phyloP scores from a whole-genome alignment of 176 grass and related monocot genomes.

The Neostapfia colusana region DNA sequence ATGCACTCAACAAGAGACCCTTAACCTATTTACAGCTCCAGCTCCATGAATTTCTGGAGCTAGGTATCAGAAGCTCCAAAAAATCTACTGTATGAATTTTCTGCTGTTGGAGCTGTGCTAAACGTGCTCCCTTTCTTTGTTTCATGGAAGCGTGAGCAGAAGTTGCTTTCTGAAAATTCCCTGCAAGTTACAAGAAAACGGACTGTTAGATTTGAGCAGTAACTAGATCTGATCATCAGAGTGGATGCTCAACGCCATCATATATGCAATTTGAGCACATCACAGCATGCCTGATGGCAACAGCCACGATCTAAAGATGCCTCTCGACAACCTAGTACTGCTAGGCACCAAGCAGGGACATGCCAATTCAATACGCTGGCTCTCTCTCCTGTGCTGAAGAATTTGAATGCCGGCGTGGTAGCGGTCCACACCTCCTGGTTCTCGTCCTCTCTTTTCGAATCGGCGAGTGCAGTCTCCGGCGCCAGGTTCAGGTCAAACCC shows the following conservation, averaged over 20 bases:
- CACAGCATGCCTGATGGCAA: constrained; percentile 25
- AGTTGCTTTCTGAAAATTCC: constrained; percentile 31
- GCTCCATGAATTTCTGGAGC: too few species aligned
- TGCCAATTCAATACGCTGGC: background rate
- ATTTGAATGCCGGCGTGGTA: background rate
- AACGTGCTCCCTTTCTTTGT: background rate
- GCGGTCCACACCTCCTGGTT: constrained; percentile 37
- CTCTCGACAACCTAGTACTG: constrained; percentile 8
- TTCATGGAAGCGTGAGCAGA: background rate
- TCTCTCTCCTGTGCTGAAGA: background rate
- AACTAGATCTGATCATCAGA: constrained; percentile 2
- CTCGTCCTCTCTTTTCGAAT: constrained; percentile 9
- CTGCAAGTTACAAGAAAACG: background rate
- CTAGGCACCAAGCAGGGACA: constrained; percentile 1
- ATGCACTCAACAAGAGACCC: too few species aligned
- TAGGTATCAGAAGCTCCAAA: too few species aligned
- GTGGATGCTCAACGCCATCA: constrained; percentile 34
- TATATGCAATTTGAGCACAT: background rate
- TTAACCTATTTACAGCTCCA: too few species aligned
- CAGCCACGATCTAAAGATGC: constrained; percentile 24
- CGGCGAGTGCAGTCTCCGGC: background rate
- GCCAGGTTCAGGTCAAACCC: constrained; percentile 59
- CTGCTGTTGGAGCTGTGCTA: too few species aligned
- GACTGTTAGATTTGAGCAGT: background rate
- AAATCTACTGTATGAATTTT: too few species aligned